Conservation (phyloP, 352 stramenopile species). For the Lagenidium sp. region DNA sequence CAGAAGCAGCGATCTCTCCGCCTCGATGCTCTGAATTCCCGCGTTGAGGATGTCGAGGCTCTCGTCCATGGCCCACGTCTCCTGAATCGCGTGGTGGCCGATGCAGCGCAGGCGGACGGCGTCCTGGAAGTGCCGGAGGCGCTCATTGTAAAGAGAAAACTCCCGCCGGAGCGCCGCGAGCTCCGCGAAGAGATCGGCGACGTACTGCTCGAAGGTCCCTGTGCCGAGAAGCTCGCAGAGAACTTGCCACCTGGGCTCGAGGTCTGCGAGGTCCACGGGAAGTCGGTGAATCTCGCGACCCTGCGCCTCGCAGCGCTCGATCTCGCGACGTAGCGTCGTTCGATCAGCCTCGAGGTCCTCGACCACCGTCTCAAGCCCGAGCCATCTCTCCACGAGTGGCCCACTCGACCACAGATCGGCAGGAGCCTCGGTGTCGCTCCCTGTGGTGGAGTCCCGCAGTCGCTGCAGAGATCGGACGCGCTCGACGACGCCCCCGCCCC, state of each 20-base stretch:
- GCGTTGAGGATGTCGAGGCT: slow-evolving; percentile 12
- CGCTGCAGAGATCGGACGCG: too few species aligned
- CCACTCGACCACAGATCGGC: too few species aligned
- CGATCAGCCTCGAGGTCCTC: slow-evolving; percentile 5
- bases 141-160: slow-evolving; percentile 22
- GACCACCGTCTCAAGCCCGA: slow-evolving; percentile 11
- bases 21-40: slow-evolving; percentile 2
- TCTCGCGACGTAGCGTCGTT: slow-evolving; percentile 13
- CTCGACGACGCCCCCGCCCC: too few species aligned
- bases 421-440: too few species aligned
- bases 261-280: slow-evolving; percentile 1
- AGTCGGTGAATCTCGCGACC: slow-evolving; percentile 10
- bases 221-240: slow-evolving; percentile 42
- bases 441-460: too few species aligned
- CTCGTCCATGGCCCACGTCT: slow-evolving; percentile 3
- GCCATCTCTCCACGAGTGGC: slow-evolving; percentile 18
- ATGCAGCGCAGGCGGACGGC: slow-evolving; percentile 13
- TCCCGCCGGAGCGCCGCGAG: slow-evolving; percentile 21
- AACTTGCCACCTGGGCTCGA: slow-evolving; percentile 32
- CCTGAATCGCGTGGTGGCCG: slow-evolving; percentile 4
- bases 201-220: slow-evolving; percentile 29
- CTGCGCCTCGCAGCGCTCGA: slow-evolving; percentile 11
- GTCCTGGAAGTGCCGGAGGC: slow-evolving; percentile 14
- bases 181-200: slow-evolving; percentile 27
- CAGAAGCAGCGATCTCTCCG: slow-evolving; percentile 12